These are phyloP conservation scores for Suhomyces pyralidae DNA, from an alignment of 805 yeast genomes.

Conservation along the genomic window DNA sequence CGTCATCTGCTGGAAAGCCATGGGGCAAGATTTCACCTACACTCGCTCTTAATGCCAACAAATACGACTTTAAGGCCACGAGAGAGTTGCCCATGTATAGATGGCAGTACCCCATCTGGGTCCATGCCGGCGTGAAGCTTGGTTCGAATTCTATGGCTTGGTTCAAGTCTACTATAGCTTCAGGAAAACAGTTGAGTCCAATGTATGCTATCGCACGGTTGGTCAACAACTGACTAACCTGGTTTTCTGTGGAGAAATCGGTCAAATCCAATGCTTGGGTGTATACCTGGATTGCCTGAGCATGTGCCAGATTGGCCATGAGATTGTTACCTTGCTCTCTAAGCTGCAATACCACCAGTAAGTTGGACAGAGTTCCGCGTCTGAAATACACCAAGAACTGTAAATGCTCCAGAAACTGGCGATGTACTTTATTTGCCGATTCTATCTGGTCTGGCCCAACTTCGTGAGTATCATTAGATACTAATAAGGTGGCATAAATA, in stretches of 20 bases:
- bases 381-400: neutral
- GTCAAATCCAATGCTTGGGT: constrained; percentile 33
- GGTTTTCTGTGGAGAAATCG: constrained; percentile 9
- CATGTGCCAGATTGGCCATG: constrained; percentile 33
- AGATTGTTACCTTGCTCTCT: constrained; percentile 42
- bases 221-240: constrained; percentile 32
- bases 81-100: constrained; percentile 38
- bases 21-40: constrained; percentile 32
- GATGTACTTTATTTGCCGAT: neutral
- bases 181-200: constrained; percentile 39
- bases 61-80: constrained; percentile 31
- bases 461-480: neutral
- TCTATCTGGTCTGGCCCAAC: neutral
- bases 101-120: constrained; percentile 43
- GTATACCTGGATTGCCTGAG: constrained; percentile 38
- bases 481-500: neutral
- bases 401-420: neutral
- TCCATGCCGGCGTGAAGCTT: constrained; percentile 41
- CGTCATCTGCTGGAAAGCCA: constrained; percentile 10
- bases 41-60: constrained; percentile 26
- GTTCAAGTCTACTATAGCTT: constrained; percentile 37
- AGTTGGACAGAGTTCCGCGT: neutral
- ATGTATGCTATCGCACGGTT: constrained; percentile 42
- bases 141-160: constrained; percentile 29
- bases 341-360: constrained; percentile 12